Base-by-base conservation (phyloP, 805 yeast species). In the Suhomyces xylopsoci region DNA sequence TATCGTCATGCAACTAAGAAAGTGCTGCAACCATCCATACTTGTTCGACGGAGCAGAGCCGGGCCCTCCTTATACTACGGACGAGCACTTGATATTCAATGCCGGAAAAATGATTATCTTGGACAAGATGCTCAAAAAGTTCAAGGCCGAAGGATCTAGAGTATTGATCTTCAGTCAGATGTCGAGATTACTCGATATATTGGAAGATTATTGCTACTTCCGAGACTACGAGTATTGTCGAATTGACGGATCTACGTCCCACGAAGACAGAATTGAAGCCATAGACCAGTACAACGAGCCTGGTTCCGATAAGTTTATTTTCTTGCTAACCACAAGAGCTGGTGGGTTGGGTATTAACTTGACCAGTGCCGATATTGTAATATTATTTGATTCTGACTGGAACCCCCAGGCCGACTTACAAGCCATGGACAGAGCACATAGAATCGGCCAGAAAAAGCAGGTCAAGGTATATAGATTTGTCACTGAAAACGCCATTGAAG, bases 1-100 rank as follows among this genome's bases (percentile, higher is more conserved):
- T 65, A 93, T 93, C 62, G 98, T 93, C 12, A 93, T 93, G 98
- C 98, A 93, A 70, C 77, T 93, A 58, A 80, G 98, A 63, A 93
- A 93, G 68, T 93, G 98, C 68, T 93, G 98, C 68, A 93, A 94
- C 66, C 99, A 94, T 70, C 98, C 98, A 0, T 93, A 94, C 68
- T 73, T 93, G 51, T 94, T 94, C 64, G 98, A 93, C 67, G 98
- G 99, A n/a, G 99, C 98, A 1, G 98, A 92, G 69, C 98, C 97
- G 0, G 98, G 98, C 8, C 98, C 98, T 1, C 98, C 98, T 1
- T 93, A 79, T 64, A 93, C 97, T 1, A 93, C 96, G 0, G 97
- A 91, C 68, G 97, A 92, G 68, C 98, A 93, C 70, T 77, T 93
- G 57, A 85, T 92, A n/a, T 85, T 62, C 73, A 93, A 93, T 66